Evolutionary conservation across 2,329 filamentous ascomycete species (phyloP).

Genomic region (Fusarium sp.): DNA sequence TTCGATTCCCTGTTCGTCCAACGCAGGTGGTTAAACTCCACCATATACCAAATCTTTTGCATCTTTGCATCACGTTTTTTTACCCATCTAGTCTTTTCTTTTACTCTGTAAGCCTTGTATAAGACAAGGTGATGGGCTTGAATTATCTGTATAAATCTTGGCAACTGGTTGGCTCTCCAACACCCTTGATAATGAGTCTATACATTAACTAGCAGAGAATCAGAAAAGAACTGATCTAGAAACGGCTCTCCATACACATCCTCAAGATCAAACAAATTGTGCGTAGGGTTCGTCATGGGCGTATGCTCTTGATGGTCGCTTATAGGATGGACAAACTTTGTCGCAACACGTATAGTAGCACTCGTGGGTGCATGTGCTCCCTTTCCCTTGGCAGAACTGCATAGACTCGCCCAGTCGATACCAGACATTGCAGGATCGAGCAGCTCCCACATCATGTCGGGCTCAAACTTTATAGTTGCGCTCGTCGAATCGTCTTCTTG

Average conservation of each 20-base stretch:
- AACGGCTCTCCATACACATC: conserved; percentile 33
- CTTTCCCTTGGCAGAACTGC: background rate
- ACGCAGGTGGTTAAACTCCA: background rate
- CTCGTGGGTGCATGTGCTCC: conserved; percentile 7
- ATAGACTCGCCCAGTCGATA: background rate
- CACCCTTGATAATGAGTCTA: background rate
- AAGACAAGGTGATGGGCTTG: too few species aligned
- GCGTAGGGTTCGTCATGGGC: background rate
- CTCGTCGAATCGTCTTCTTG: conserved; percentile 1
- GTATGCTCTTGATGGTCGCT: conserved; percentile 6
- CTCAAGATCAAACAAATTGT: conserved; percentile 28
- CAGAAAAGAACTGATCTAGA: conserved; percentile 38
- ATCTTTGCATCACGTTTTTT: too few species aligned
- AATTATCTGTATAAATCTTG: too few species aligned
- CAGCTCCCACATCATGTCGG: conserved; percentile 38
- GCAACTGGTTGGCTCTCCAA: too few species aligned
- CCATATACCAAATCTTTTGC: background rate
- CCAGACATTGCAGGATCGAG: conserved; percentile 29
- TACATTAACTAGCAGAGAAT: conserved; percentile 30
- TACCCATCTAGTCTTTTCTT: too few species aligned
- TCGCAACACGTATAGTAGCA: conserved; percentile 38
- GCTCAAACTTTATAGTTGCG: conserved; percentile 32
- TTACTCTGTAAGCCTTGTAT: too few species aligned
- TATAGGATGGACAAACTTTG: conserved; percentile 39
- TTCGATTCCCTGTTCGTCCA: conserved; percentile 23